Conservation (phyloP, 106 monocot species). For the Phalaenopsis aphrodite region DNA sequence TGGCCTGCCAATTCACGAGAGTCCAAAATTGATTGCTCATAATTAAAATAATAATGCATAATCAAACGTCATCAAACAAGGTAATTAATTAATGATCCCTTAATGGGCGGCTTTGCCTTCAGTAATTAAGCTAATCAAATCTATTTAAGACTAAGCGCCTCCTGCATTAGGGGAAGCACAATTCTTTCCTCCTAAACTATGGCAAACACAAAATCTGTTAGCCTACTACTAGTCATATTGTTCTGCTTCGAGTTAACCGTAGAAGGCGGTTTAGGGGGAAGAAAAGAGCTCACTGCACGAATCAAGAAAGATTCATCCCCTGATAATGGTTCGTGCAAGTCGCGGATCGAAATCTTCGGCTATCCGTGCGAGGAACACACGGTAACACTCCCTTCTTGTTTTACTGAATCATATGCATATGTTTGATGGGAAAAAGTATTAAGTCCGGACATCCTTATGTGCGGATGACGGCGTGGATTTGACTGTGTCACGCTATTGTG, state of each 20-base stretch:
- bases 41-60: too few relatives aligned
- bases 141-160: neutral
- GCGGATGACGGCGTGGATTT: too few relatives aligned
- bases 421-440: too few relatives aligned
- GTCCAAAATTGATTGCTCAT: too few relatives aligned
- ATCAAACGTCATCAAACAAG: too few relatives aligned
- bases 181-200: neutral
- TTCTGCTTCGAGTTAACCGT: neutral
- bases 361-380: constrained; percentile 15
- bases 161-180: neutral
- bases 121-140: neutral
- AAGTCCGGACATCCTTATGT: too few relatives aligned
- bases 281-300: neutral
- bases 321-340: neutral
- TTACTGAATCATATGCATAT: too few relatives aligned
- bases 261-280: neutral
- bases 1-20: too few relatives aligned
- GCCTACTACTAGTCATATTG: neutral
- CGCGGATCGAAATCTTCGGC: neutral
- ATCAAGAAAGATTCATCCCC: neutral
- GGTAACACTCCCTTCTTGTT: neutral
- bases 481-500: too few relatives aligned
- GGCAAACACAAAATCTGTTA: neutral
- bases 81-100: too few relatives aligned
- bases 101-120: too few relatives aligned